These are phyloP conservation scores for Scheffersomyces cryptocercus DNA, from an alignment of 1,139 yeast species.

Conservation along the genomic window DNA sequence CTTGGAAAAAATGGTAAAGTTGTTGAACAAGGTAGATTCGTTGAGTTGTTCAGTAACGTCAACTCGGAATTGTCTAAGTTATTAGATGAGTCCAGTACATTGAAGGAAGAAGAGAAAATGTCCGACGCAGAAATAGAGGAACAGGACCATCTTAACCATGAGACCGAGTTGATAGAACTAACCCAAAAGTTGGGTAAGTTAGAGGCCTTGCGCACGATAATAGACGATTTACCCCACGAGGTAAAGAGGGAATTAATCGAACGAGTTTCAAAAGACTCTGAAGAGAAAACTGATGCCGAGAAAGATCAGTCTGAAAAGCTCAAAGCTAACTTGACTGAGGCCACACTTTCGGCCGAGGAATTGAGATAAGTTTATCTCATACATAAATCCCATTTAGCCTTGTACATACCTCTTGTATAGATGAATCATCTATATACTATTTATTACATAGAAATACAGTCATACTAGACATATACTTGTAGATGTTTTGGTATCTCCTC, in stretches of 20 bases:
- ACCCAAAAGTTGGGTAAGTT: conserved; percentile 24
- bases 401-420: too few species aligned
- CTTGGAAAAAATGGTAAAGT: conserved; percentile 47
- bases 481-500: too few species aligned
- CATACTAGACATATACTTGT: too few species aligned
- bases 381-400: too few species aligned
- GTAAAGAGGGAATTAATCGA: conserved; percentile 30
- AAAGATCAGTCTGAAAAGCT: conserved; percentile 2
- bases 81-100: conserved; percentile 38
- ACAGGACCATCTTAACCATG: conserved; percentile 25
- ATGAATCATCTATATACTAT: too few species aligned
- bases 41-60: conserved; percentile 44
- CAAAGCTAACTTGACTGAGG: conserved; percentile 4
- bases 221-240: conserved; percentile 42
- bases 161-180: conserved; percentile 28
- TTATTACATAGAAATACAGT: too few species aligned
- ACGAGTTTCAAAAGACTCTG: conserved; percentile 28
- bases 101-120: conserved; percentile 21
- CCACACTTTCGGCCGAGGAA: too few species aligned
- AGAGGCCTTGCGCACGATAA: conserved; percentile 32
- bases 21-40: conserved; percentile 43
- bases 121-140: conserved; percentile 23
- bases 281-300: conserved; percentile 13
- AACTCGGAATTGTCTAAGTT: conserved; percentile 46
- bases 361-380: too few species aligned